Base-by-base conservation (phyloP, 495 filamentous ascomycete species). In the Articulospora tetracladia region DNA sequence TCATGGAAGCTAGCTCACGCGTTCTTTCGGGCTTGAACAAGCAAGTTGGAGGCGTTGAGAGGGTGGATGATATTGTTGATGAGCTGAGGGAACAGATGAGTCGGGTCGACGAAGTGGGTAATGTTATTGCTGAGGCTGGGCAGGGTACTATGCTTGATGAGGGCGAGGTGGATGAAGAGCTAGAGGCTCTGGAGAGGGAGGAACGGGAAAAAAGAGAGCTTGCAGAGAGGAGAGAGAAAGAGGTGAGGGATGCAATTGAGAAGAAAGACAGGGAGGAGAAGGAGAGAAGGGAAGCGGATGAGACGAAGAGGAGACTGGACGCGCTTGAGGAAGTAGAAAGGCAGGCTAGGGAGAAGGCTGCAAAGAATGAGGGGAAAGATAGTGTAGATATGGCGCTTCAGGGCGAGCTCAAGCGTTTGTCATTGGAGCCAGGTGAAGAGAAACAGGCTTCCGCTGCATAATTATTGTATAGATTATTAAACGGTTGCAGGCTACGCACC, bases 111-210 rank as follows among this genome's bases (percentile, higher is more conserved):
- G 95, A 96, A 73, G 81, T 98, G 24, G 85, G 86, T 52, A 81
- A 76, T 61, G 85, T 91, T 47, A 83, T 96, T 59, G 83, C 84
- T 24, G 89, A 92, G 66, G 75, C 69, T 27, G 76, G 74, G 0
- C 46, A 58, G 3, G 74, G 70, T 15, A 79, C 73, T 12, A 78
- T 77, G 17, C 78, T 92, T 54, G 92, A 96, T 68, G 94, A 97
- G 69, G 76, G 67, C 19, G 93, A 94, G 71, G 84, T 97, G 54
- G 93, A 97, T 58, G 91, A 92, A 44, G 94, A 97, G 77, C 78
- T 97, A 26, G 86, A 89, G 65, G 85, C 79, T 11, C 68, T 98
- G 75, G 84, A 95, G 73, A 77, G 70, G 36, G 83, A 83, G 62
- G 85, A 91, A 73, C 77, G 73, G 70, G 73, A 77, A 69, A 81